Percentiles rank a stretch among this genome's conserved stretches.
These are phyloP conservation scores for Metarhizium sp. DNA, from an alignment of 2,329 filamentous ascomycete genomes.

Conservation along the genomic window DNA sequence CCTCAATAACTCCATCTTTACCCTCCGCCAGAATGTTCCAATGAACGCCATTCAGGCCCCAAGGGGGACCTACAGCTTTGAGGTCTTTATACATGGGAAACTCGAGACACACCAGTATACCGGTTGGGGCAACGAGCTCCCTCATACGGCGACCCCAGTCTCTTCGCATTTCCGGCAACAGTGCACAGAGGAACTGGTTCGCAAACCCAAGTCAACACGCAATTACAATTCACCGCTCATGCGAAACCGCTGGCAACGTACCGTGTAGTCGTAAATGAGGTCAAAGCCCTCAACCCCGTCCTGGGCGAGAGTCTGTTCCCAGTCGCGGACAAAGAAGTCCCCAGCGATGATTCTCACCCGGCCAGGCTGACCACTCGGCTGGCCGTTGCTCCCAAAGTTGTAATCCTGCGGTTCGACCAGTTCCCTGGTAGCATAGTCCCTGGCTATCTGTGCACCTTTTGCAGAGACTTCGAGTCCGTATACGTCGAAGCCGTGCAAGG, in stretches of 20 bases:
- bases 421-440: neutral
- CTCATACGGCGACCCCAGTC: slow-evolving; percentile 3
- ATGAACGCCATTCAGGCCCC: slow-evolving; percentile 4
- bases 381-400: neutral
- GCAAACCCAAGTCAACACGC: neutral
- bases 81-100: slow-evolving; percentile 7
- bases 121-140: neutral
- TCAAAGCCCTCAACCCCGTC: slow-evolving; percentile 1
- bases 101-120: slow-evolving; percentile 3
- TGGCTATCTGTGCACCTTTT: slow-evolving; percentile 3
- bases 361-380: neutral
- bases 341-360: slow-evolving; percentile 1
- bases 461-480: slow-evolving; percentile 5
- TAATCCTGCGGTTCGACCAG: neutral
- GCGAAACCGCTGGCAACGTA: neutral
- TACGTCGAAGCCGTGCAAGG: slow-evolving; percentile 5
- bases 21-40: slow-evolving; percentile 6
- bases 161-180: slow-evolving; percentile 3
- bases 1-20: slow-evolving; percentile 1
- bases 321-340: slow-evolving; percentile 4
- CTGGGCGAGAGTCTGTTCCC: neutral
- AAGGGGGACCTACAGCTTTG: slow-evolving; percentile 5
- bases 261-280: slow-evolving; percentile 6
- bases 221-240: neutral
- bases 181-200: slow-evolving; percentile 2